Evolutionary conservation across 2,329 filamentous ascomycete species (phyloP).

Genomic region (Penicillium polonicum): DNA sequence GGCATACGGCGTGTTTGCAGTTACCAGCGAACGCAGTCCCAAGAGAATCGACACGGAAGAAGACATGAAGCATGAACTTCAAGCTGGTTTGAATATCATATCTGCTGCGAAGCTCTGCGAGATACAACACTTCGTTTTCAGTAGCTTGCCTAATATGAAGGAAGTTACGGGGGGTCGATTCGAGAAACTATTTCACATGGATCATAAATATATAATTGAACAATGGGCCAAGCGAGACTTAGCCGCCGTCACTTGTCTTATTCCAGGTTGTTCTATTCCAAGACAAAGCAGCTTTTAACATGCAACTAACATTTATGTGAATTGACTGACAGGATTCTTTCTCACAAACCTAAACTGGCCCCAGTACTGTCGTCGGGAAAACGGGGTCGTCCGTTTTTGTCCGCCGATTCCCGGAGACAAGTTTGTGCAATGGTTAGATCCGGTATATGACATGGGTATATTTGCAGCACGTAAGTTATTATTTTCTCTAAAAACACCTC

Average conservation of each 20-base stretch:
- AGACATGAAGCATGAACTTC: not conserved
- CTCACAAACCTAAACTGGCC: not conserved
- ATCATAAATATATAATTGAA: not conserved
- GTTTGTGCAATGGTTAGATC: not conserved
- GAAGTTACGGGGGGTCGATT: not conserved
- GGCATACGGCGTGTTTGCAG: not conserved
- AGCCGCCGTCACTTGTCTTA: not conserved
- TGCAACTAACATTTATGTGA: not conserved
- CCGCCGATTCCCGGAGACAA: not conserved
- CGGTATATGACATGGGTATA: not conserved
- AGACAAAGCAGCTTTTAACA: not conserved
- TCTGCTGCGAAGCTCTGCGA: not conserved
- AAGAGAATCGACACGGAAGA: not conserved
- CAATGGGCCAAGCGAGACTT: not conserved
- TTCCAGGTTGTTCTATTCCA: not conserved
- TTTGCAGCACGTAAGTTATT: not conserved
- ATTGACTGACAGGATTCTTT: not conserved
- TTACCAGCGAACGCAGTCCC: not conserved
- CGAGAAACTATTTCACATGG: not conserved
- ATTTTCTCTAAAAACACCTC: not conserved
- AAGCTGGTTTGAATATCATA: not conserved
- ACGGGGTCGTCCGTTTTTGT: not conserved
- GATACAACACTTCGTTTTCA: not conserved
- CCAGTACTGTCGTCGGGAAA: not conserved
- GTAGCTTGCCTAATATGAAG: not conserved